phyloP scores from a whole-genome alignment of 2,329 filamentous ascomycete species.

The Trichoderma koningiopsis region DNA sequence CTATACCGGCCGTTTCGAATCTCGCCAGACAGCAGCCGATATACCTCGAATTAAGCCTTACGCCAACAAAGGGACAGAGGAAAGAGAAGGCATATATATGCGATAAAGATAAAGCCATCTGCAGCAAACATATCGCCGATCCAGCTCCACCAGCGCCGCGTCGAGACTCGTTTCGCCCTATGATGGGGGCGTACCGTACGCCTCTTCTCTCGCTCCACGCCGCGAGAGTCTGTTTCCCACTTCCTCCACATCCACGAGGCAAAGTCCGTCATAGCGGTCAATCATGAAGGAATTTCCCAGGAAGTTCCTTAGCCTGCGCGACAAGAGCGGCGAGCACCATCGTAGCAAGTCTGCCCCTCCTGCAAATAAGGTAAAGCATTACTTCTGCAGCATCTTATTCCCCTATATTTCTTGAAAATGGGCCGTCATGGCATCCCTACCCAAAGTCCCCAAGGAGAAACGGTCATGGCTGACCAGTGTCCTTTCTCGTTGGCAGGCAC shows the following conservation, averaged over 20 bases:
- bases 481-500: constrained; percentile 43
- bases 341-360: constrained; percentile 60
- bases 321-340: constrained; percentile 59
- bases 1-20: neutral
- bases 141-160: constrained; percentile 15
- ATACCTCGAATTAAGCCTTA: neutral
- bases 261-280: constrained; percentile 21
- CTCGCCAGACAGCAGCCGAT: neutral
- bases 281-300: constrained; percentile 60
- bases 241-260: constrained; percentile 2
- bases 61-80: neutral
- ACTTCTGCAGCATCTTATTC: neutral
- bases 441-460: neutral
- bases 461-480: constrained; percentile 25
- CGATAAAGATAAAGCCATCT: neutral
- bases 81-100: neutral
- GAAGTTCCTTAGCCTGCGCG: constrained; percentile 71
- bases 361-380: constrained; percentile 36
- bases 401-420: neutral
- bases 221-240: constrained; percentile 34
- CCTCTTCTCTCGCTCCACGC: constrained; percentile 38
- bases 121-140: neutral
- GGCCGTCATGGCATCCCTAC: neutral
- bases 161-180: constrained; percentile 26
- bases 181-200: constrained; percentile 26